Conservation (phyloP, 352 stramenopile genomes). For the Phytophthora tubulina region DNA sequence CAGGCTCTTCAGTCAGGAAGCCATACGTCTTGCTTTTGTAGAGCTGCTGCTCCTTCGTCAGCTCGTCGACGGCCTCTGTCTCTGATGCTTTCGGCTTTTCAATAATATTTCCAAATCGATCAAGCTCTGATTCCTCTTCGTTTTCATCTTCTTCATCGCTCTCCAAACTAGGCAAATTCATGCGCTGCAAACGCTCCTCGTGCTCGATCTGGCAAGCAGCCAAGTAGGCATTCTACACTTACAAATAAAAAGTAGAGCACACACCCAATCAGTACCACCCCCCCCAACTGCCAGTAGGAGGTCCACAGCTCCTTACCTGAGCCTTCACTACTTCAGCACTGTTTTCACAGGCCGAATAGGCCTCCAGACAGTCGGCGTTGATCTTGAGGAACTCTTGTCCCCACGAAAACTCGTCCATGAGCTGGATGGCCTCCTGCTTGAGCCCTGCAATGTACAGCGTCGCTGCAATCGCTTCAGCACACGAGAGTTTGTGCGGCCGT, state of each 20-base stretch:
- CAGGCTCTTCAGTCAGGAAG: conserved; percentile 32
- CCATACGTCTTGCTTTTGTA: conserved; percentile 66
- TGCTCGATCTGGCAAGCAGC: conserved; percentile 72
- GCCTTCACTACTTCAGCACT: conserved; percentile 80
- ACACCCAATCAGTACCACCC: conserved; percentile 17
- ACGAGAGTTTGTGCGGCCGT: conserved; percentile 95
- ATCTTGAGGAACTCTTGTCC: conserved; percentile 95
- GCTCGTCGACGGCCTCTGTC: conserved; percentile 26
- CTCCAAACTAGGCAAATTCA: conserved; percentile 71
- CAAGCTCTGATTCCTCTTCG: conserved; percentile 39
- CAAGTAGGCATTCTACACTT: conserved; percentile 64
- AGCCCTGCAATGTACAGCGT: conserved; percentile 98
- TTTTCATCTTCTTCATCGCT: conserved; percentile 65
- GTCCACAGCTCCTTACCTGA: conserved; percentile 46
- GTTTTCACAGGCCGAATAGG: conserved; percentile 79
- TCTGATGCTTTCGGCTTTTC: conserved; percentile 25
- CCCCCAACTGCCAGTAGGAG: background rate
- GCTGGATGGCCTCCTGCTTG: conserved; percentile 85
- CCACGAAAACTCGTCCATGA: conserved; percentile 96
- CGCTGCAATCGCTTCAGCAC: conserved; percentile 97
- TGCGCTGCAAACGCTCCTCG: conserved; percentile 55
- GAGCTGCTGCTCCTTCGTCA: conserved; percentile 50
- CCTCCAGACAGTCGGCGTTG: conserved; percentile 94
- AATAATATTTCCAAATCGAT: conserved; percentile 51
- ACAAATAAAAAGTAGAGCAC: conserved; percentile 28